Conservation (phyloP, 805 yeast genomes). For the Saturnispora saitoi region DNA sequence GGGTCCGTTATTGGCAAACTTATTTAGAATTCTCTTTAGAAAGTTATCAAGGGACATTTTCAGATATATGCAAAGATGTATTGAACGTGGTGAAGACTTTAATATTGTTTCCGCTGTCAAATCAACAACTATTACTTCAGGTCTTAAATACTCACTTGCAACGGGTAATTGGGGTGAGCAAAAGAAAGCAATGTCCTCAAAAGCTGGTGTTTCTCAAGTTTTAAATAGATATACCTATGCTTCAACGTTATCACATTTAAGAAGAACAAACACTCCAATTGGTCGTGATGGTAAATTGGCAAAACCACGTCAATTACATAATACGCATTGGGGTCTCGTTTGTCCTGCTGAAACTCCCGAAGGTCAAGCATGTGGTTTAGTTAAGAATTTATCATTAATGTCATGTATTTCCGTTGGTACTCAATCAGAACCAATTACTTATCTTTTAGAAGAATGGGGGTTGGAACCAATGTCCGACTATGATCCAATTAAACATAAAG, state of each 20-base stretch:
- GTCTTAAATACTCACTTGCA: constrained; percentile 93
- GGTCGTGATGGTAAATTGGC: constrained; percentile 99
- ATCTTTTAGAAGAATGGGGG: constrained; percentile 97
- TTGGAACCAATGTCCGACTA: constrained; percentile 96
- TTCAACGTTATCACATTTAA: constrained; percentile 95
- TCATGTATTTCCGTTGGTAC: constrained; percentile 97
- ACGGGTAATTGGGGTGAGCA: constrained; percentile 99
- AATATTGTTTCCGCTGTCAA: constrained; percentile 94
- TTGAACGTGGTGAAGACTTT: constrained; percentile 95
- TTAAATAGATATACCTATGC: constrained; percentile 96
- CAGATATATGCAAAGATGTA: constrained; percentile 98
- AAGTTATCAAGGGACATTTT: constrained; percentile 94
- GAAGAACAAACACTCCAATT: constrained; percentile 98
- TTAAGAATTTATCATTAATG: constrained; percentile 92
- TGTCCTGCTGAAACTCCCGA: constrained; percentile 99
- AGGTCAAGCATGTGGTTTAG: constrained; percentile 99
- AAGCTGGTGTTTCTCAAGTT: constrained; percentile 99
- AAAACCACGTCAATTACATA: constrained; percentile 97
- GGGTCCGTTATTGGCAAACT: constrained; percentile 92
- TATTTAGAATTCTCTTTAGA: constrained; percentile 89
- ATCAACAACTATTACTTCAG: constrained; percentile 94
- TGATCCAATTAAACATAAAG: constrained; percentile 84
- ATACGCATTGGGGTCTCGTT: constrained; percentile 99
- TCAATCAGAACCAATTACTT: constrained; percentile 89
- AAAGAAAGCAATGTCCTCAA: constrained; percentile 96